Percentiles rank a stretch among this genome's conserved stretches.
Evolutionary conservation across 2,329 filamentous ascomycete species (phyloP).

Genomic region (Diaporthe citrichinensis): DNA sequence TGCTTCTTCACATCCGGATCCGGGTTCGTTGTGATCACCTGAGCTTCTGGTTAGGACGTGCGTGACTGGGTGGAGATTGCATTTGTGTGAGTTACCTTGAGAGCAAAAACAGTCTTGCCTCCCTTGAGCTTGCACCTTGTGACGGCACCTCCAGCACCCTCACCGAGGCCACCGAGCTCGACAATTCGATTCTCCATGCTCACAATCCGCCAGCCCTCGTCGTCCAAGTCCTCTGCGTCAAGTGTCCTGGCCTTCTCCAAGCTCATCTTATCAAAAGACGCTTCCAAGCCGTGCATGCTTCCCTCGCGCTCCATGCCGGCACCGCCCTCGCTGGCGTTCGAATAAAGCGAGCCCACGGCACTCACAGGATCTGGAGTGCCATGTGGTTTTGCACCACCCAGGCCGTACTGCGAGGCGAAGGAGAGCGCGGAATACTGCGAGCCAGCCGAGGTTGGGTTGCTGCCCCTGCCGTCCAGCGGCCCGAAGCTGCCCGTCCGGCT

Average conservation of each 20-base stretch:
- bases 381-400: slow-evolving; percentile 74
- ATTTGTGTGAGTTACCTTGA: slow-evolving; percentile 76
- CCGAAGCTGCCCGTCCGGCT: slow-evolving; percentile 90
- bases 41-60: slow-evolving; percentile 31
- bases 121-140: slow-evolving; percentile 91
- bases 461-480: slow-evolving; percentile 79
- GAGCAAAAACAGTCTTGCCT: slow-evolving; percentile 93
- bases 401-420: slow-evolving; percentile 80
- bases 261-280: slow-evolving; percentile 80
- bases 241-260: slow-evolving; percentile 85
- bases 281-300: slow-evolving; percentile 82
- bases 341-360: slow-evolving; percentile 88
- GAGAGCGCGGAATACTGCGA: slow-evolving; percentile 88
- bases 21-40: slow-evolving; percentile 98
- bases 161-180: slow-evolving; percentile 90
- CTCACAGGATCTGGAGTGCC: slow-evolving; percentile 88
- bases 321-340: slow-evolving; percentile 82
- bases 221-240: slow-evolving; percentile 95
- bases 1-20: slow-evolving; percentile 99
- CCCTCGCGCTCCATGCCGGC: slow-evolving; percentile 85
- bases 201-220: slow-evolving; percentile 94
- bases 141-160: slow-evolving; percentile 95
- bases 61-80: slow-evolving; percentile 37
- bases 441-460: slow-evolving; percentile 88
- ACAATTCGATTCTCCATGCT: slow-evolving; percentile 89